Evolutionary conservation across 352 stramenopile species (phyloP).

Genomic region (Phytopythium montanum): DNA sequence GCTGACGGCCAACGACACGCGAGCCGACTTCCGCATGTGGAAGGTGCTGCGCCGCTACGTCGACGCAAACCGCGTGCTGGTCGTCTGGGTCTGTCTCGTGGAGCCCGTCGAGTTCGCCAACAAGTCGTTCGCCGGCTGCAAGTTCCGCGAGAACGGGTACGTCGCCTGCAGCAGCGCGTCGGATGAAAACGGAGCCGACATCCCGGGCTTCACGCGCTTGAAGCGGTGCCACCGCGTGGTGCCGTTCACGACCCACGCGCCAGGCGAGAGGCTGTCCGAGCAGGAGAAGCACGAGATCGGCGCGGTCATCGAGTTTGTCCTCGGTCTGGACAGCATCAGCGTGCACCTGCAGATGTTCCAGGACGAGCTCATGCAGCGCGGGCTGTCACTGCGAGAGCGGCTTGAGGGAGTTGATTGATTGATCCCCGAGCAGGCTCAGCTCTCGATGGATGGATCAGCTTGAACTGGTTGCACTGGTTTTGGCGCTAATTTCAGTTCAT

Average conservation of each 20-base stretch:
- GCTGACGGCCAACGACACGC: conserved; percentile 18
- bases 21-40: conserved; percentile 35
- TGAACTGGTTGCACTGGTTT: too few relatives aligned
- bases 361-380: conserved; percentile 22
- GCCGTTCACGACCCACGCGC: background rate
- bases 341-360: conserved; percentile 30
- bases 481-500: too few relatives aligned
- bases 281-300: conserved; percentile 18
- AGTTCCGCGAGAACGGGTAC: conserved; percentile 52
- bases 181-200: too few relatives aligned
- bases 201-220: too few relatives aligned
- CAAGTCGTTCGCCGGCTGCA: conserved; percentile 26
- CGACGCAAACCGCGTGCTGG: conserved; percentile 39
- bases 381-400: too few relatives aligned
- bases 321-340: conserved; percentile 24
- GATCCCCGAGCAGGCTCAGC: too few relatives aligned
- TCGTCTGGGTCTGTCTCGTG: conserved; percentile 45
- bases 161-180: conserved; percentile 21
- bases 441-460: too few relatives aligned
- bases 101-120: conserved; percentile 48
- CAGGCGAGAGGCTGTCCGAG: conserved; percentile 17
- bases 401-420: too few relatives aligned
- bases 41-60: conserved; percentile 50
- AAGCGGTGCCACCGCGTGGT: background rate
- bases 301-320: conserved; percentile 31